phyloP scores from a whole-genome alignment of 2,329 filamentous ascomycete species.

The Alternaria conjuncta region DNA sequence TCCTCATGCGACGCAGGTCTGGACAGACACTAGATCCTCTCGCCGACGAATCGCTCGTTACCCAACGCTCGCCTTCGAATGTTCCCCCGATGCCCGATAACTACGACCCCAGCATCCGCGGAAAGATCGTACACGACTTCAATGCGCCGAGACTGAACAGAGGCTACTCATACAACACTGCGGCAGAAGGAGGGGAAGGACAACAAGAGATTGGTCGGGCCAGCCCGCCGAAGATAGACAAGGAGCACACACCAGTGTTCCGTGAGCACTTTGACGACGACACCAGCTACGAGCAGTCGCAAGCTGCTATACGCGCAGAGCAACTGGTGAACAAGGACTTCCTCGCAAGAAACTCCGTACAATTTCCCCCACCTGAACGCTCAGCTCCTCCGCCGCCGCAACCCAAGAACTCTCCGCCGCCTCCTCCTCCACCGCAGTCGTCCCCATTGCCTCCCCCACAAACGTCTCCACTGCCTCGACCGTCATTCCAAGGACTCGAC shows the following conservation, averaged over 20 bases:
- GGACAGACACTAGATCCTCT: slow-evolving; percentile 56
- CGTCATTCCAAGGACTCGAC: slow-evolving; percentile 26
- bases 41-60: slow-evolving; percentile 59
- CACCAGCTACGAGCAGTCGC: slow-evolving; percentile 47
- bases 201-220: slow-evolving; percentile 30
- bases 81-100: slow-evolving; percentile 63
- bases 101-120: slow-evolving; percentile 68
- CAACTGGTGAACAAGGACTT: slow-evolving; percentile 57
- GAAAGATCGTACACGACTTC: slow-evolving; percentile 70
- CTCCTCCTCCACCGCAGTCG: slow-evolving; percentile 7
- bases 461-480: slow-evolving; percentile 17
- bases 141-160: slow-evolving; percentile 63
- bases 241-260: slow-evolving; percentile 64
- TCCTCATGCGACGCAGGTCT: slow-evolving; percentile 64
- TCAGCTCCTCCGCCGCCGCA: slow-evolving; percentile 25
- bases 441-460: slow-evolving; percentile 14
- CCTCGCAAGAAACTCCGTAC: slow-evolving; percentile 51
- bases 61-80: slow-evolving; percentile 53
- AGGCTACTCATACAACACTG: slow-evolving; percentile 46
- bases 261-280: slow-evolving; percentile 67
- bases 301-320: slow-evolving; percentile 55
- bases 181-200: slow-evolving; percentile 27
- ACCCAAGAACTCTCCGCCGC: slow-evolving; percentile 22
- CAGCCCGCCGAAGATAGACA: slow-evolving; percentile 46
- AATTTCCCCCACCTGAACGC: slow-evolving; percentile 35